These are phyloP conservation scores for Backusella liffmaniae DNA, from an alignment of 192 early-diverging fungal genomes.

Conservation along the genomic window DNA sequence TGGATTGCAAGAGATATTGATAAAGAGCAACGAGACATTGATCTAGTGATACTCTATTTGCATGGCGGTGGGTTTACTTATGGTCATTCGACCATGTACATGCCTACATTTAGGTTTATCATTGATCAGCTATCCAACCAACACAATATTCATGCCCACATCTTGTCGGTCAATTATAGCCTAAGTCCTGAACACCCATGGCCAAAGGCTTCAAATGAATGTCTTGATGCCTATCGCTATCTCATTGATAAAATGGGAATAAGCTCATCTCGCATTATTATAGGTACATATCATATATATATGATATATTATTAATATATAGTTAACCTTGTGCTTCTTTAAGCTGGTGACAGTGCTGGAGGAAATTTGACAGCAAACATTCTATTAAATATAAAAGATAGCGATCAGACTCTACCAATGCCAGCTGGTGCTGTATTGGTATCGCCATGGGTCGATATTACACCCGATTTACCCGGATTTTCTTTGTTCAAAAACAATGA, in stretches of 20 bases:
- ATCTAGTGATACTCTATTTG: not conserved
- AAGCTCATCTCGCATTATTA: not conserved
- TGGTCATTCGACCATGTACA: conserved; percentile 12
- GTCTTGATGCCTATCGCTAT: conserved; percentile 8
- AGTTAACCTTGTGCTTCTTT: not conserved
- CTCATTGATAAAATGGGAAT: not conserved
- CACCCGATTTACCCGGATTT: not conserved
- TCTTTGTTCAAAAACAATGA: not conserved
- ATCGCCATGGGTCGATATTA: conserved; percentile 9
- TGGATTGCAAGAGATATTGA: not conserved
- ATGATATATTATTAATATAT: no score
- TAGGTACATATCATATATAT: not conserved
- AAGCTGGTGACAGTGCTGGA: conserved; percentile 18
- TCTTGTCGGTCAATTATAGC: conserved; percentile 12
- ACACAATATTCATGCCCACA: not conserved
- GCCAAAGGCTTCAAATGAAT: conserved; percentile 11
- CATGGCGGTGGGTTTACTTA: conserved; percentile 13
- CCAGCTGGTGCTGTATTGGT: conserved; percentile 13
- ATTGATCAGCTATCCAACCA: not conserved
- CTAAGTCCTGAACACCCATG: not conserved
- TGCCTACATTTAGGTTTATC: not conserved
- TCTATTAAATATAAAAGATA: not conserved
- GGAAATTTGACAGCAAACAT: conserved; percentile 7
- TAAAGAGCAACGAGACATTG: not conserved
- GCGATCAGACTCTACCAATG: not conserved